These are phyloP conservation scores for Mariannaea sp. DNA, from an alignment of 2,329 filamentous ascomycete genomes.

Conservation along the genomic window DNA sequence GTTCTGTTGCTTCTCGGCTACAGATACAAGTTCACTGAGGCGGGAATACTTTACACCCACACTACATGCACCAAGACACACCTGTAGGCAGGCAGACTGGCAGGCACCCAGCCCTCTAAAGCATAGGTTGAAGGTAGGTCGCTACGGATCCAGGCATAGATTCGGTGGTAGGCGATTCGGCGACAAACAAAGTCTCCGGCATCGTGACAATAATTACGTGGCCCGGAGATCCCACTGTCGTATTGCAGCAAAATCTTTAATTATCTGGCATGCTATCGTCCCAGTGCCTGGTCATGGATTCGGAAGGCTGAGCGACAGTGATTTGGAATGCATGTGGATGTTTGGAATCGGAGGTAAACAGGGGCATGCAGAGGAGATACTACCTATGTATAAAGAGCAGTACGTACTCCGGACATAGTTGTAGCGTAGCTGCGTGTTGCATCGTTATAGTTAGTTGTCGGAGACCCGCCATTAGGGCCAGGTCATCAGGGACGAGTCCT, in stretches of 20 bases:
- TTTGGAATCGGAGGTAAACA: neutral
- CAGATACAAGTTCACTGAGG: conserved; percentile 8
- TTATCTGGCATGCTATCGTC: neutral
- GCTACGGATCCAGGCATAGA: conserved; percentile 22
- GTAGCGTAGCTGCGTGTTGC: too few relatives aligned
- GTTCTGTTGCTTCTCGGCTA: conserved; percentile 19
- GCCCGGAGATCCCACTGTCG: neutral
- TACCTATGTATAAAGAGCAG: too few relatives aligned
- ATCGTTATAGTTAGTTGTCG: neutral
- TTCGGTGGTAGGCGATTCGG: conserved; percentile 24
- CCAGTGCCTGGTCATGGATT: neutral
- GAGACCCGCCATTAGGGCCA: conserved; percentile 1
- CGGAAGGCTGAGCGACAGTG: neutral
- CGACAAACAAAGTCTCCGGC: conserved; percentile 1
- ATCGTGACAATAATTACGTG: neutral
- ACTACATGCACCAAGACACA: conserved; percentile 5
- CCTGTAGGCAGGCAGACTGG: conserved; percentile 17
- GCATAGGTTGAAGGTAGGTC: neutral
- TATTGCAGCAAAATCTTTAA: neutral
- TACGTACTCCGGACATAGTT: too few relatives aligned
- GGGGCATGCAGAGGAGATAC: neutral
- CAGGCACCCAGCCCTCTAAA: conserved; percentile 10
- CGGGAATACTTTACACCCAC: conserved; percentile 1
- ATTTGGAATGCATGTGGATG: conserved; percentile 10
- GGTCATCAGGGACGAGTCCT: neutral